Conservation (phyloP, 805 yeast genomes). For the Metschnikowia picachoensis region DNA sequence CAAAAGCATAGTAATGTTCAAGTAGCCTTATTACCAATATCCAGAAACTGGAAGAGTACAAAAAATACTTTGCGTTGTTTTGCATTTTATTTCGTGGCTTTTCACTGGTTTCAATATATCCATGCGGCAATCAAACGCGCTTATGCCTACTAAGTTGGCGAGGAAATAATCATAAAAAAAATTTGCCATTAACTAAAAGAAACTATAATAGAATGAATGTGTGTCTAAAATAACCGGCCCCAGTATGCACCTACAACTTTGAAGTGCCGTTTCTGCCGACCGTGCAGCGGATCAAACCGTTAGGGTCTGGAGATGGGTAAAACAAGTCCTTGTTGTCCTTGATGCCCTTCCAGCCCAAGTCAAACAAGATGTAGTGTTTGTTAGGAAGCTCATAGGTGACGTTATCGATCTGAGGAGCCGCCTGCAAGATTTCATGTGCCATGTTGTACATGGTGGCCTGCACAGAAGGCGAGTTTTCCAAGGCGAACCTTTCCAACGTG, state of each 20-base stretch:
- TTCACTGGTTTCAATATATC: neutral
- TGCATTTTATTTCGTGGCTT: no score
- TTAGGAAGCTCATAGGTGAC: conserved; percentile 83
- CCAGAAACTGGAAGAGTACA: no score
- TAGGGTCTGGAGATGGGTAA: conserved; percentile 90
- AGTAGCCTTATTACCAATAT: no score
- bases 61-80: no score
- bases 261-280: conserved; percentile 59
- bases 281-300: conserved; percentile 84
- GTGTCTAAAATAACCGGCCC: neutral
- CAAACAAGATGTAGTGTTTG: conserved; percentile 83
- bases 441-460: conserved; percentile 97
- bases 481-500: conserved; percentile 75
- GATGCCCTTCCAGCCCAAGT: conserved; percentile 81
- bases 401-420: conserved; percentile 51
- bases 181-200: no score
- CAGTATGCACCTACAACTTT: conserved; percentile 38
- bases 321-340: conserved; percentile 76
- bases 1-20: no score
- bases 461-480: conserved; percentile 87
- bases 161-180: no score
- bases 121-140: no score
- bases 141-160: no score
- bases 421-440: conserved; percentile 65
- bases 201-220: no score